Base-by-base conservation (phyloP, 768 basidiomycete species). In the Aureoboletus auriporus region DNA sequence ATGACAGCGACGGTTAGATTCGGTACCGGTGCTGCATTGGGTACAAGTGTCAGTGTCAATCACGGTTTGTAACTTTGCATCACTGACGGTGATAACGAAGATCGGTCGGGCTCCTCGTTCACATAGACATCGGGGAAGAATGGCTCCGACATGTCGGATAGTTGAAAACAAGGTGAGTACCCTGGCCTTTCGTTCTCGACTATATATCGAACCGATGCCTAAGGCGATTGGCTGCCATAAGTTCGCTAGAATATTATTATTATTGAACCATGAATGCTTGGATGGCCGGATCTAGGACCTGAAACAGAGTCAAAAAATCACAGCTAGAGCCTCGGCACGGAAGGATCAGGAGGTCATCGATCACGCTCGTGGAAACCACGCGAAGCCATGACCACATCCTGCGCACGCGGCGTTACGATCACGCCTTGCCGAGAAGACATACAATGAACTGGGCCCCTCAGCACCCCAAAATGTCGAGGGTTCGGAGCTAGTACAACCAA, bases 311-410 rank as follows among this genome's bases (percentile, higher is more conserved):
- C 34, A 41, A 11, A 41, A 39, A 23, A 23, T n/a, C 29, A 20
- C 38, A 30, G 31, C 9, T 16, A 9, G 27, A 30, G 8, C 16
- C 14, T 26, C 6, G n/a, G n/a, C n/a, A n/a, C 8, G 11, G 13
- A n/a, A 33, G 23, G 17, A 42, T 43, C 17, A 42, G 34, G 6
- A 20, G 14, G 42, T 33, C 49, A 29, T 23, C 20, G 20, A 29
- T n/a, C 10, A 20, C 28, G 34, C 58, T 53, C 49, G 58, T 53
- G 51, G 48, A 39, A 51, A 20, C 47, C 56, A 62, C 60, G 59
- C 37, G 55, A 40, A 16, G 34, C 49, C 56, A 51, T 54, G 42
- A 54, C 44, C 0, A 26, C 1, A 10, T 37, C 14, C 28, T 26
- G 27, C 30, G 23, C 43, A 46, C 40, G 34, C 44, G 46, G 46